Evolutionary conservation across 805 yeast genomes (phyloP).

Genomic region (Wickerhamiella occidentalis): DNA sequence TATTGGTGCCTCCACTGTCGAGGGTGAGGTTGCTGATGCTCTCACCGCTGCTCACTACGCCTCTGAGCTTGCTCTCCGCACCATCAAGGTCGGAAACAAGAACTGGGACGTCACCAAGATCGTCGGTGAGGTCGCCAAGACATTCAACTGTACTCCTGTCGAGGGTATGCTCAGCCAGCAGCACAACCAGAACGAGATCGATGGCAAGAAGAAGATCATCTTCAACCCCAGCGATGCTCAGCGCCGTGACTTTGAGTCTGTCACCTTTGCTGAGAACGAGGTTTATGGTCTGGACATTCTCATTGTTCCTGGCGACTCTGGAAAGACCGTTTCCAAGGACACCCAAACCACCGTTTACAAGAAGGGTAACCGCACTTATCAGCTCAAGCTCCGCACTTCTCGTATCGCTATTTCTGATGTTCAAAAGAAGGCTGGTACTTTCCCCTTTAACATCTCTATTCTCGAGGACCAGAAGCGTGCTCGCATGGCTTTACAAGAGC

Average conservation of each 20-base stretch:
- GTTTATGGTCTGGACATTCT: conserved; percentile 68
- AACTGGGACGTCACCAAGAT: conserved; percentile 65
- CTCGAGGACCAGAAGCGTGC: conserved; percentile 59
- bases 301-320: conserved; percentile 40
- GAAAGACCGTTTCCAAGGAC: conserved; percentile 50
- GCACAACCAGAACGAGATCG: conserved; percentile 52
- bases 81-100: conserved; percentile 51
- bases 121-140: conserved; percentile 50
- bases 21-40: conserved; percentile 55
- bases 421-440: conserved; percentile 50
- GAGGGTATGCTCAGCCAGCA: conserved; percentile 70
- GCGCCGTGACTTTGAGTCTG: conserved; percentile 48
- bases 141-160: conserved; percentile 46
- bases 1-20: conserved; percentile 34
- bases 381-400: conserved; percentile 59
- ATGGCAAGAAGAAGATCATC: conserved; percentile 66
- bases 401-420: conserved; percentile 54
- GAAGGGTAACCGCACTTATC: conserved; percentile 51
- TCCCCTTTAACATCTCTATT: conserved; percentile 57
- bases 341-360: conserved; percentile 59
- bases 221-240: conserved; percentile 62
- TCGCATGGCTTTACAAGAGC: conserved; percentile 63
- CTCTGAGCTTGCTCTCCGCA: conserved; percentile 66
- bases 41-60: conserved; percentile 63
- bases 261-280: conserved; percentile 59